phyloP scores from a whole-genome alignment of 495 filamentous ascomycete genomes.

The Penicillium pulvis region DNA sequence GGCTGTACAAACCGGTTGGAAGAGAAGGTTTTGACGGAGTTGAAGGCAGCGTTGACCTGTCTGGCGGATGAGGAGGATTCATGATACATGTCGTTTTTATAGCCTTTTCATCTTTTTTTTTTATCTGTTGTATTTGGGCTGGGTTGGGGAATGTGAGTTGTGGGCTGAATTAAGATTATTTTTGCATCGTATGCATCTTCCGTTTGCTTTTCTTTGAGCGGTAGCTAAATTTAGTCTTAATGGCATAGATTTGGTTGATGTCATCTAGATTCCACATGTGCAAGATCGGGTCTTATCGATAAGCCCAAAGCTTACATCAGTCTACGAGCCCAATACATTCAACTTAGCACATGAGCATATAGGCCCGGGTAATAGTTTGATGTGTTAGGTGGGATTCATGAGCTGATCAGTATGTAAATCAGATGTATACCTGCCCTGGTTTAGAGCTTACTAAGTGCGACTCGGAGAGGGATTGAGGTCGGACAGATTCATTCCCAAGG shows the following conservation, averaged over 20 bases:
- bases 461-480: too few relatives aligned
- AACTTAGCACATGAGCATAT: too few relatives aligned
- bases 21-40: constrained; percentile 68
- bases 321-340: too few relatives aligned
- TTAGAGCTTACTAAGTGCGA: too few relatives aligned
- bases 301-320: background rate
- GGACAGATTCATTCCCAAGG: too few relatives aligned
- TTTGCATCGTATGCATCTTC: background rate
- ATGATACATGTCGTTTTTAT: constrained; percentile 29
- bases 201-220: background rate
- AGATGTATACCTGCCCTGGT: too few relatives aligned
- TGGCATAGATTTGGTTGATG: background rate
- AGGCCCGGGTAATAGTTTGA: too few relatives aligned
- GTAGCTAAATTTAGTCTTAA: background rate
- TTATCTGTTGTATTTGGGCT: constrained; percentile 14
- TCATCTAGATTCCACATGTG: background rate
- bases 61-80: constrained; percentile 41
- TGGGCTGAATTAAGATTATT: constrained; percentile 12
- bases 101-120: constrained; percentile 18
- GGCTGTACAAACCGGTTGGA: constrained; percentile 64
- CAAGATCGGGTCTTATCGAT: background rate
- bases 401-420: too few relatives aligned
- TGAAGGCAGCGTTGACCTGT: constrained; percentile 50
- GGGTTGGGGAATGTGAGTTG: constrained; percentile 21
- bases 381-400: too few relatives aligned